phyloP scores from a whole-genome alignment of 2,329 filamentous ascomycete genomes.

The Coniochaeta hoffmannii region DNA sequence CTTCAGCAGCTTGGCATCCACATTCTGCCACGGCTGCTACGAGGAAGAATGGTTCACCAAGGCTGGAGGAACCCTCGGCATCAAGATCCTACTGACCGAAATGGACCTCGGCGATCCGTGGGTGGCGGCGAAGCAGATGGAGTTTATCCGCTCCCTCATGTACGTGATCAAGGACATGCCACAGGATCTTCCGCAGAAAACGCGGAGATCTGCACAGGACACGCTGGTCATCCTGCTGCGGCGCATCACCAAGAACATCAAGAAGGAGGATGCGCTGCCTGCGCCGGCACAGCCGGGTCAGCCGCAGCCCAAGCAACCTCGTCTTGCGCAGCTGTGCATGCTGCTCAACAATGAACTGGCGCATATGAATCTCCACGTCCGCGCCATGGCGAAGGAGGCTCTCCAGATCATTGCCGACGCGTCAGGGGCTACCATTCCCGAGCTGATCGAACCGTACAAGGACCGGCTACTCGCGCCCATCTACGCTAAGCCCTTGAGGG shows the following conservation, averaged over 20 bases:
- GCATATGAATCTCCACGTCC: constrained; percentile 93
- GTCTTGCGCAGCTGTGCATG: constrained; percentile 70
- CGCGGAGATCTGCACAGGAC: constrained; percentile 71
- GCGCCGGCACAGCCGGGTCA: constrained; percentile 31
- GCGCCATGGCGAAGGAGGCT: constrained; percentile 75
- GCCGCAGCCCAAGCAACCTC: constrained; percentile 40
- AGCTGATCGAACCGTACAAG: constrained; percentile 83
- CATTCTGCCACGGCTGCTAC: constrained; percentile 91
- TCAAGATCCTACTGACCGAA: constrained; percentile 78
- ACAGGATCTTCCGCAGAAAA: constrained; percentile 83
- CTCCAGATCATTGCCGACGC: constrained; percentile 76
- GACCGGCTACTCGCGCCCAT: constrained; percentile 86
- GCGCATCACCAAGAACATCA: constrained; percentile 69
- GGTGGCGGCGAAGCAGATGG: constrained; percentile 74
- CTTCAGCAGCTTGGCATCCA: constrained; percentile 73
- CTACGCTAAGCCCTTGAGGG: constrained; percentile 88
- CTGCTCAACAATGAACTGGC: constrained; percentile 82
- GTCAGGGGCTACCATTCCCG: constrained; percentile 71
- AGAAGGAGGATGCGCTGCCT: constrained; percentile 65
- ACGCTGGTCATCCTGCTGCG: constrained; percentile 74
- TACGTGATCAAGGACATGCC: constrained; percentile 99
- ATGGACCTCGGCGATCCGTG: constrained; percentile 78
- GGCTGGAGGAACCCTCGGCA: constrained; percentile 83
- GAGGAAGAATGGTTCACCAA: constrained; percentile 99
- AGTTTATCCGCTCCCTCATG: constrained; percentile 85